Conservation (phyloP, 176 grass and related monocot species). For the Elaeis guineensis region DNA sequence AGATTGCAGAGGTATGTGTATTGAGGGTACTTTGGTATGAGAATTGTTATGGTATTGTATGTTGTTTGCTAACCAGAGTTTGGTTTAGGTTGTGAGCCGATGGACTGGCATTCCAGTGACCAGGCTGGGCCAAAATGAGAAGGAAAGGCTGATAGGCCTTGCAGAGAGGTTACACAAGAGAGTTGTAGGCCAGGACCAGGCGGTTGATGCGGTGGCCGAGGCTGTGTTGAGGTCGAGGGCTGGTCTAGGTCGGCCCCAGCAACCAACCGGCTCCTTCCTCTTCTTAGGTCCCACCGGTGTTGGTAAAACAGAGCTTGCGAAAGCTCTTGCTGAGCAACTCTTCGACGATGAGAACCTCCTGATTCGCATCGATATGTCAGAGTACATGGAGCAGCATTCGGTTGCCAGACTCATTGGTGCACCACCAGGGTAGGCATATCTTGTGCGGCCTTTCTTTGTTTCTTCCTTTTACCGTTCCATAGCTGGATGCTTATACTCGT, state of each 20-base stretch:
- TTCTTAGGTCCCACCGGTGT: slow-evolving; percentile 89
- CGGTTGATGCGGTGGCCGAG: slow-evolving; percentile 70
- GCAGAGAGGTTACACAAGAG: slow-evolving; percentile 60
- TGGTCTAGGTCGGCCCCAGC: slow-evolving; percentile 72
- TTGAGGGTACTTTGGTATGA: too few species aligned
- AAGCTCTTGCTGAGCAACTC: slow-evolving; percentile 83
- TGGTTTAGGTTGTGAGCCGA: slow-evolving; percentile 41
- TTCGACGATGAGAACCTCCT: slow-evolving; percentile 96
- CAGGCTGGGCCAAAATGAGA: slow-evolving; percentile 75
- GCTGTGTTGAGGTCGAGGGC: slow-evolving; percentile 81
- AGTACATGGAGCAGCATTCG: slow-evolving; percentile 98
- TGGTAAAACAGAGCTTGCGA: slow-evolving; percentile 92
- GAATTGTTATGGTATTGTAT: too few species aligned
- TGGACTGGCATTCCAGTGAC: slow-evolving; percentile 90
- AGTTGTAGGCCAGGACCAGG: slow-evolving; percentile 42
- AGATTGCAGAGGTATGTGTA: slow-evolving; percentile 56
- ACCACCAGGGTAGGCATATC: slow-evolving; percentile 56
- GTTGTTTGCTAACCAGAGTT: too few species aligned
- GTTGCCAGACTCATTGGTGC: slow-evolving; percentile 81
- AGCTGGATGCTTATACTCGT: not conserved
- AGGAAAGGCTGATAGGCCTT: slow-evolving; percentile 53
- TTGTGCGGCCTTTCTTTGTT: not conserved
- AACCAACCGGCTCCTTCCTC: slow-evolving; percentile 88
- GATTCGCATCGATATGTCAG: slow-evolving; percentile 88
- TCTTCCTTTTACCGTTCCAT: not conserved